These are phyloP conservation scores for Gossypioides kirkii DNA, from an alignment of 345 rosid genomes.

Conservation along the genomic window DNA sequence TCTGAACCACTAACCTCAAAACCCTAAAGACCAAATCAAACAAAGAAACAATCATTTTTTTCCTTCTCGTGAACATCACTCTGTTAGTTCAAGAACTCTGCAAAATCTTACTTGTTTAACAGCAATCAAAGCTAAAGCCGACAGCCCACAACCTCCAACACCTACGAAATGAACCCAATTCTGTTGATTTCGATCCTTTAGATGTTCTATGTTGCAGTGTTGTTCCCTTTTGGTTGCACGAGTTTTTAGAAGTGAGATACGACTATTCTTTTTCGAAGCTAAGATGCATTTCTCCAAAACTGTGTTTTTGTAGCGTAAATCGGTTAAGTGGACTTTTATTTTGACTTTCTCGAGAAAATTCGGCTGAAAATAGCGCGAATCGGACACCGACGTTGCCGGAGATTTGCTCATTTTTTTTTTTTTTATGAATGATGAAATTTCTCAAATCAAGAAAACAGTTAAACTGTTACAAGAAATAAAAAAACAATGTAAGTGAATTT, in stretches of 20 bases:
- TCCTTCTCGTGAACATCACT: not conserved
- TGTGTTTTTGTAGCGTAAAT: not conserved
- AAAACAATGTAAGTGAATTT: no score
- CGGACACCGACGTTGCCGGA: not conserved
- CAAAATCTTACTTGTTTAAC: constrained; percentile 23
- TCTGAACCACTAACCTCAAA: constrained; percentile 31
- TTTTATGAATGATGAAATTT: no score
- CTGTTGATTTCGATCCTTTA: constrained; percentile 6
- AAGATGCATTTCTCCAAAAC: not conserved
- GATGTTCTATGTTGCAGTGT: not conserved
- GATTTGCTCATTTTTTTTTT: no score
- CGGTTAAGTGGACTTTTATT: not conserved
- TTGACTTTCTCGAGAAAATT: constrained; percentile 1
- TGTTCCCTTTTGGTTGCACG: not conserved
- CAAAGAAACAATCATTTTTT: not conserved
- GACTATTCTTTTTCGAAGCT: not conserved
- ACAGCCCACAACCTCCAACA: constrained; percentile 32
- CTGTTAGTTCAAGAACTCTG: not conserved
- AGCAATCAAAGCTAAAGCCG: constrained; percentile 33
- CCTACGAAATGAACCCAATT: constrained; percentile 34
- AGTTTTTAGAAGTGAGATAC: constrained; percentile 1
- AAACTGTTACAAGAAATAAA: no score
- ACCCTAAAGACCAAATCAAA: constrained; percentile 16
- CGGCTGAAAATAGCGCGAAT: constrained; percentile 2
- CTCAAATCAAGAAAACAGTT: no score